A percentile compares a stretch with the other conserved stretches of the same genome.
Evolutionary conservation across 176 grass and related monocot species (phyloP).

Genomic region (Phyllostachys edulis): DNA sequence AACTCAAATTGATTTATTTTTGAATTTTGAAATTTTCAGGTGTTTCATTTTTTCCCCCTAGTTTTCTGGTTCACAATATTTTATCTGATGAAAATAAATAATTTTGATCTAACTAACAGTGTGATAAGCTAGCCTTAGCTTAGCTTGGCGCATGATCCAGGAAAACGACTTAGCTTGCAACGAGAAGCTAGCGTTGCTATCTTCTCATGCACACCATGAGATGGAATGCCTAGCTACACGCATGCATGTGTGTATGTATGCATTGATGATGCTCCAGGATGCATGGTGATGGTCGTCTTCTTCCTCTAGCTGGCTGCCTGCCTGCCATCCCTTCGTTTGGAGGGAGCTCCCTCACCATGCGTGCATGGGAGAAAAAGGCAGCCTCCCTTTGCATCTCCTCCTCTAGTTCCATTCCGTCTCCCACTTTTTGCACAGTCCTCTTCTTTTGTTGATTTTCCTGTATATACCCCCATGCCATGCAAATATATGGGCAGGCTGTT

Average conservation of each 20-base stretch:
- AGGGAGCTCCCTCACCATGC: not conserved
- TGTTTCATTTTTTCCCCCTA: too few relatives aligned
- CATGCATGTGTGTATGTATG: not conserved
- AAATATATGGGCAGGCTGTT: not conserved
- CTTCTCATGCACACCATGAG: not conserved
- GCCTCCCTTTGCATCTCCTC: constrained; percentile 38
- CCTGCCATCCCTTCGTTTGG: not conserved
- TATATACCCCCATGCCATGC: not conserved
- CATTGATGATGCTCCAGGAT: not conserved
- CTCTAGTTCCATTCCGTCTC: constrained; percentile 31
- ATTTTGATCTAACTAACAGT: not conserved
- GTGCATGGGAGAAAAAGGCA: constrained; percentile 20
- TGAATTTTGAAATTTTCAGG: too few relatives aligned
- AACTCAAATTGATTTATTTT: too few relatives aligned
- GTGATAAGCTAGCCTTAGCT: not conserved
- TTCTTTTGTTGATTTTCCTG: constrained; percentile 3
- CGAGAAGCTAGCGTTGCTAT: not conserved
- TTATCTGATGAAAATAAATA: too few relatives aligned
- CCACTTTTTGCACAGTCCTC: constrained; percentile 21
- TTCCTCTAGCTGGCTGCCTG: not conserved
- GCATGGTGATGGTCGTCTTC: not conserved
- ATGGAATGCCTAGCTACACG: not conserved
- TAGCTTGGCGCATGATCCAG: not conserved
- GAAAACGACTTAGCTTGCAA: not conserved
- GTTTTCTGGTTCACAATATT: not conserved